Evolutionary conservation across 2,329 filamentous ascomycete species (phyloP).

Genomic region (Nemania abortiva): DNA sequence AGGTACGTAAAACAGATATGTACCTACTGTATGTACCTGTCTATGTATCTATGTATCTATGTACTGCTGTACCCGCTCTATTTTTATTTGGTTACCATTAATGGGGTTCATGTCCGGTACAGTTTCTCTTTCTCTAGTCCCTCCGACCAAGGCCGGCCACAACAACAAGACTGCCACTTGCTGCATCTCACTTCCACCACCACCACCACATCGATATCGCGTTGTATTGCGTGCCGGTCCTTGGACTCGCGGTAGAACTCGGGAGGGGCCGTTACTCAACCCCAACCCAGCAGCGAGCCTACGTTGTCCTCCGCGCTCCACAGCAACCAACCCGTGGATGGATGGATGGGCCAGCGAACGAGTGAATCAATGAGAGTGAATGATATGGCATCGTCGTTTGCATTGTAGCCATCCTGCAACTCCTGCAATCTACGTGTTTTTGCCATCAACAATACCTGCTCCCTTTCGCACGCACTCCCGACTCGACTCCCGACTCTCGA

Average conservation of each 20-base stretch:
- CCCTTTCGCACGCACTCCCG: not conserved
- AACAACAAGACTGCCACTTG: not conserved
- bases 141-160: not conserved
- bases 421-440: not conserved
- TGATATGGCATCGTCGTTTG: conserved; percentile 28
- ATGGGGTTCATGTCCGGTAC: not conserved
- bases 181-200: not conserved
- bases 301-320: too few species aligned
- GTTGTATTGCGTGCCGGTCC: conserved; percentile 6
- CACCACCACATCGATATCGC: not conserved
- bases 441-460: not conserved
- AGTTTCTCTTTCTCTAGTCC: not conserved
- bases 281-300: not conserved
- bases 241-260: conserved; percentile 2
- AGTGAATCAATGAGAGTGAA: not conserved
- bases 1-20: too few species aligned
- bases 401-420: conserved; percentile 18
- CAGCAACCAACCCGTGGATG: not conserved
- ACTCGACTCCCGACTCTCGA: not conserved
- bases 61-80: too few species aligned
- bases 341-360: not conserved
- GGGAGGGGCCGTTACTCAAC: not conserved
- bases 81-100: conserved; percentile 3
- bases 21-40: too few species aligned
- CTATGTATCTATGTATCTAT: too few species aligned